A percentile compares a stretch with the other conserved stretches of the same genome.
Conservation (phyloP, 31 red algal genomes). For the Pterothamnion heteromorphum region DNA sequence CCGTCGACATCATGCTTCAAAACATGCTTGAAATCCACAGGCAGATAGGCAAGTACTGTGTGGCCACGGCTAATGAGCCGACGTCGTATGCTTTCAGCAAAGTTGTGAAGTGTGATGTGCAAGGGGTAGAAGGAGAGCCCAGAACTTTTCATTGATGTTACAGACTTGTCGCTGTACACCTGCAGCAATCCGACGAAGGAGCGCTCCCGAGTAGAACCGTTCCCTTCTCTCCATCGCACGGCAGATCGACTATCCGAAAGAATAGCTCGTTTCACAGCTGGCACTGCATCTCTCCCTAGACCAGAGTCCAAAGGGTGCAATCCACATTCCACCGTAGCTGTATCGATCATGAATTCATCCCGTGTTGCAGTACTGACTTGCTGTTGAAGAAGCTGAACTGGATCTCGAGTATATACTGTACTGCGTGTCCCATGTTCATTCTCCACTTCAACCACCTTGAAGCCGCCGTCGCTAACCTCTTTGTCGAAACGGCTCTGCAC, state of each 20-base stretch:
- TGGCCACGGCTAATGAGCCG: neutral
- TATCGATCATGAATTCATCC: no score
- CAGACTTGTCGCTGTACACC: constrained; percentile 10
- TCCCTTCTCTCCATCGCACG: neutral
- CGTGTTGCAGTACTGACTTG: no score
- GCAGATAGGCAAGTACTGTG: constrained; percentile 7
- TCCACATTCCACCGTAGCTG: no score
- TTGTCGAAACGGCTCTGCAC: no score
- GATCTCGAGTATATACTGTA: no score
- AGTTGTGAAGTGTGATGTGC: neutral
- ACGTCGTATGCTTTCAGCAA: neutral
- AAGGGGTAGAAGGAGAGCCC: neutral
- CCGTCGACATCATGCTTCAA: no score
- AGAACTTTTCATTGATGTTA: neutral
- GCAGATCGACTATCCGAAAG: neutral
- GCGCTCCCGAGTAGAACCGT: neutral
- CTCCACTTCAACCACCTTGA: no score
- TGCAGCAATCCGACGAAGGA: constrained; percentile 31
- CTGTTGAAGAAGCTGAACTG: no score
- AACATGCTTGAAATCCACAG: no score
- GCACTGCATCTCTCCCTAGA: neutral
- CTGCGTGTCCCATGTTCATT: no score
- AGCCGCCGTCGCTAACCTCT: no score
- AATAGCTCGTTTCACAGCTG: neutral
- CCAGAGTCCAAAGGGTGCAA: neutral